phyloP scores from a whole-genome alignment of 73 alveolate genomes.

The Stentor roeselii region DNA sequence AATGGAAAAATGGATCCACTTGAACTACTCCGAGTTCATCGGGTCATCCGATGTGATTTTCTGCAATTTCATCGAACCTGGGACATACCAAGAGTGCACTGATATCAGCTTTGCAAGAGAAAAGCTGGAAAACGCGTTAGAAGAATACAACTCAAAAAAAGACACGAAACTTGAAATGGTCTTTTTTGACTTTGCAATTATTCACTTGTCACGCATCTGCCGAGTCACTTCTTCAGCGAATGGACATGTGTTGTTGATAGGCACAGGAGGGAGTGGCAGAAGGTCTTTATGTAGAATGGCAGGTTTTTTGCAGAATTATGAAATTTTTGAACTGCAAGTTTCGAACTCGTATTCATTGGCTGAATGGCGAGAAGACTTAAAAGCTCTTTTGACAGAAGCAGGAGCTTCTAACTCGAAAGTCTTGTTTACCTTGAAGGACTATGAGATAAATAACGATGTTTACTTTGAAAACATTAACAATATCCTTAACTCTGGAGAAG shows the following conservation, averaged over 20 bases:
- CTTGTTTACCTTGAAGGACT: conserved; percentile 73
- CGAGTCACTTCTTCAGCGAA: conserved; percentile 66
- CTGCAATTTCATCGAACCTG: conserved; percentile 35
- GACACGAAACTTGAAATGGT: conserved; percentile 60
- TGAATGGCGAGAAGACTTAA: conserved; percentile 80
- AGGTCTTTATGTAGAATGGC: conserved; percentile 65
- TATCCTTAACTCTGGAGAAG: conserved; percentile 94
- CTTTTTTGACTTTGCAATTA: conserved; percentile 70
- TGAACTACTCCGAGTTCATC: conserved; percentile 32
- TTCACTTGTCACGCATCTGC: conserved; percentile 61
- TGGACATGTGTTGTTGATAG: conserved; percentile 76
- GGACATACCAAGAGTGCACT: conserved; percentile 37
- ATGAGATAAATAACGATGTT: conserved; percentile 68
- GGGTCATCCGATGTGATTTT: background rate
- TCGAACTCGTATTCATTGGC: conserved; percentile 61
- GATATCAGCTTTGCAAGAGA: conserved; percentile 41
- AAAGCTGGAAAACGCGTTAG: conserved; percentile 27
- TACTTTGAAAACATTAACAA: conserved; percentile 84
- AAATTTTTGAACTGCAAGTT: conserved; percentile 62
- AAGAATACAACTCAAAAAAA: conserved; percentile 64
- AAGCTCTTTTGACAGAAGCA: conserved; percentile 54
- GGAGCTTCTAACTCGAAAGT: conserved; percentile 64
- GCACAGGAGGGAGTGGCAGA: conserved; percentile 85
- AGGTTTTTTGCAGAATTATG: conserved; percentile 65
- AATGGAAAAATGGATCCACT: conserved; percentile 62